Conservation (phyloP, 2,329 filamentous ascomycete genomes). For the Aspergillus pseudonomiae region DNA sequence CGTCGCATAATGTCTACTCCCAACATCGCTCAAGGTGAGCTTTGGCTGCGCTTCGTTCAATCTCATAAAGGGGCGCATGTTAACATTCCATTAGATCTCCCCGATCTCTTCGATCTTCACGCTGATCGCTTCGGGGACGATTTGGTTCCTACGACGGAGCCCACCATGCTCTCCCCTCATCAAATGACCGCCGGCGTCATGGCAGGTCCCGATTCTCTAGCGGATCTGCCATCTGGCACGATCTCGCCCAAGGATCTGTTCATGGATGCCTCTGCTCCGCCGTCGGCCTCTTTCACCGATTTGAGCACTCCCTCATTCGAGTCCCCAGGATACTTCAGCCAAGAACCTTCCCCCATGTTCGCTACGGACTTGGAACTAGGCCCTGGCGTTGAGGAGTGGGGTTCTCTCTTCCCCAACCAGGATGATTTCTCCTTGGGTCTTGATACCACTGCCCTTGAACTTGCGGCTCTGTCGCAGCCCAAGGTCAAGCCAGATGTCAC, state of each 20-base stretch:
- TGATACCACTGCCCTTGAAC: slow-evolving; percentile 38
- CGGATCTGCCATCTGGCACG: slow-evolving; percentile 56
- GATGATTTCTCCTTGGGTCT: slow-evolving; percentile 31
- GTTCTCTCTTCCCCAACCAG: slow-evolving; percentile 57
- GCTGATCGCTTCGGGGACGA: slow-evolving; percentile 30
- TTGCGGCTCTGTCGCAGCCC: slow-evolving; percentile 27
- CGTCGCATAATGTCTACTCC: slow-evolving; percentile 45
- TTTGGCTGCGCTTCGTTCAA: slow-evolving; percentile 28
- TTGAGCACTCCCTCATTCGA: slow-evolving; percentile 81
- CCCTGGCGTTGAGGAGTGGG: slow-evolving; percentile 64
- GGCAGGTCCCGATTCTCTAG: slow-evolving; percentile 48
- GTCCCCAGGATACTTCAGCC: slow-evolving; percentile 71
- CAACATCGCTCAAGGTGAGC: slow-evolving; percentile 44
- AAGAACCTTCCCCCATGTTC: slow-evolving; percentile 79
- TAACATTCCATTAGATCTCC: slow-evolving; percentile 28
- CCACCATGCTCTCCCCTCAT: slow-evolving; percentile 32
- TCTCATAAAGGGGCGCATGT: background rate
- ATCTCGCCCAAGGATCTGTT: slow-evolving; percentile 83
- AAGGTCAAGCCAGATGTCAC: slow-evolving; percentile 23
- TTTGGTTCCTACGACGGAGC: slow-evolving; percentile 27
- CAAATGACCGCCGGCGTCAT: slow-evolving; percentile 40
- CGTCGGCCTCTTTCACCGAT: slow-evolving; percentile 79
- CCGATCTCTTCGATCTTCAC: slow-evolving; percentile 35
- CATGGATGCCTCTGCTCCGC: slow-evolving; percentile 75
- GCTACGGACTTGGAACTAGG: slow-evolving; percentile 60